Evolutionary conservation across 805 yeast species (phyloP).

Genomic region (Candida golubevii): DNA sequence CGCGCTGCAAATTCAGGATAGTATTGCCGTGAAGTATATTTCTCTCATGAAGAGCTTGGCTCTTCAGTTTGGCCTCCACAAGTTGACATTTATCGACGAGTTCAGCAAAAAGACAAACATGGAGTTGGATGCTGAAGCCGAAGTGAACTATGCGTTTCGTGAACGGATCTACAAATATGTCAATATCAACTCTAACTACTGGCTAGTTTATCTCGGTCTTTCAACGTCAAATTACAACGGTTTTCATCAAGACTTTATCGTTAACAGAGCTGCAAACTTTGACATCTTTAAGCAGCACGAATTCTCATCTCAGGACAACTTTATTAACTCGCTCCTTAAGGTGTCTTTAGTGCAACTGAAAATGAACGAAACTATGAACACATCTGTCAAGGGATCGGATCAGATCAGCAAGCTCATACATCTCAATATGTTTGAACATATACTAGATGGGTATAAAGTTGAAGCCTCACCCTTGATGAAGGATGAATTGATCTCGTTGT

Average conservation of each 20-base stretch:
- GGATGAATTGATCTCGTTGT: slow-evolving; percentile 24
- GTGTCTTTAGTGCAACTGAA: slow-evolving; percentile 37
- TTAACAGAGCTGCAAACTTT: slow-evolving; percentile 29
- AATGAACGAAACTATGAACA: slow-evolving; percentile 37
- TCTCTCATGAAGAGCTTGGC: slow-evolving; percentile 37
- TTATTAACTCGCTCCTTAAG: slow-evolving; percentile 23
- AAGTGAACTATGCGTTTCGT: slow-evolving; percentile 31
- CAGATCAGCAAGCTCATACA: slow-evolving; percentile 32
- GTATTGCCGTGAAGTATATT: slow-evolving; percentile 32
- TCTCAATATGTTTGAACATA: slow-evolving; percentile 41
- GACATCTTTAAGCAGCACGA: slow-evolving; percentile 19
- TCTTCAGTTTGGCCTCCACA: slow-evolving; percentile 41
- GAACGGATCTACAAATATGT: slow-evolving; percentile 42
- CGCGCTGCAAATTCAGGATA: slow-evolving; percentile 25
- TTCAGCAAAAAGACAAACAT: slow-evolving; percentile 33
- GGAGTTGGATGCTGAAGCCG: slow-evolving; percentile 23
- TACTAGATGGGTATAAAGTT: slow-evolving; percentile 27
- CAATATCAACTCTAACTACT: slow-evolving; percentile 40
- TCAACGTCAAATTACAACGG: slow-evolving; percentile 25
- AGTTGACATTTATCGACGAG: slow-evolving; percentile 37
- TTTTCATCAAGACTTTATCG: slow-evolving; percentile 32
- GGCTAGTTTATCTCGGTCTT: slow-evolving; percentile 39
- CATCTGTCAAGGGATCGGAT: slow-evolving; percentile 22
- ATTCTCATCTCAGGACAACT: slow-evolving; percentile 17
- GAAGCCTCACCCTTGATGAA: slow-evolving; percentile 16